A percentile compares a stretch with the other conserved stretches of the same genome.
These are phyloP conservation scores for Martensiomyces pterosporus DNA, from an alignment of 192 early-diverging fungal species.

Conservation along the genomic window DNA sequence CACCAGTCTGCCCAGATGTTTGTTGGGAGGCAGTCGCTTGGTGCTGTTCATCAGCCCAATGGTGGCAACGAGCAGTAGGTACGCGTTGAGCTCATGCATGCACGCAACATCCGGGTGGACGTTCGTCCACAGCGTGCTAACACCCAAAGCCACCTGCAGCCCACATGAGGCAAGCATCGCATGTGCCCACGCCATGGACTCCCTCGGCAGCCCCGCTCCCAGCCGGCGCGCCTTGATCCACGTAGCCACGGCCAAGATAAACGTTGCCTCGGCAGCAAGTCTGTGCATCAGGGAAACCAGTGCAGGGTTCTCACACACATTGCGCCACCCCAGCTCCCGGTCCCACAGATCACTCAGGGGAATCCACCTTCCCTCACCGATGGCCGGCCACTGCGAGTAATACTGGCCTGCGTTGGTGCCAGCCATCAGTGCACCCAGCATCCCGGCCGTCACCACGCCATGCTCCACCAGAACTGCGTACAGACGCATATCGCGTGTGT, in stretches of 20 bases:
- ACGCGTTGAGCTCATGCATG: not conserved
- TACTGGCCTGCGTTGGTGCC: not conserved
- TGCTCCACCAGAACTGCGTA: not conserved
- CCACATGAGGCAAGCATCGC: not conserved
- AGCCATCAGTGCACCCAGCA: not conserved
- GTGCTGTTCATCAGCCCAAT: not conserved
- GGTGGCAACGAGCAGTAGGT: not conserved
- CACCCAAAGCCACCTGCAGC: not conserved
- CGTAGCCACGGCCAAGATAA: not conserved
- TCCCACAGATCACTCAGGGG: no score
- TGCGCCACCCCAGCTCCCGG: not conserved
- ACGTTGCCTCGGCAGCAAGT: not conserved
- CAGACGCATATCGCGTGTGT: not conserved
- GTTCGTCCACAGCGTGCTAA: not conserved
- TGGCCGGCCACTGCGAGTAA: not conserved
- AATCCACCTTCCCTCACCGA: not conserved
- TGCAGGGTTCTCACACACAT: not conserved
- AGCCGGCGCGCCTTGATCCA: not conserved
- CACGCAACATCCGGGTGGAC: not conserved
- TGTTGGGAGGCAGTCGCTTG: not conserved
- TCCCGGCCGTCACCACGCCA: not conserved
- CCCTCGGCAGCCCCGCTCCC: not conserved
- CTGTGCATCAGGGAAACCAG: not conserved
- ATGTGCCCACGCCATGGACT: not conserved
- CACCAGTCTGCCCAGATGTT: not conserved